Evolutionary conservation across 495 filamentous ascomycete species (phyloP), one percentile per base, ranked within the genome.

Genomic region (Podospora fimiseda): DNA sequence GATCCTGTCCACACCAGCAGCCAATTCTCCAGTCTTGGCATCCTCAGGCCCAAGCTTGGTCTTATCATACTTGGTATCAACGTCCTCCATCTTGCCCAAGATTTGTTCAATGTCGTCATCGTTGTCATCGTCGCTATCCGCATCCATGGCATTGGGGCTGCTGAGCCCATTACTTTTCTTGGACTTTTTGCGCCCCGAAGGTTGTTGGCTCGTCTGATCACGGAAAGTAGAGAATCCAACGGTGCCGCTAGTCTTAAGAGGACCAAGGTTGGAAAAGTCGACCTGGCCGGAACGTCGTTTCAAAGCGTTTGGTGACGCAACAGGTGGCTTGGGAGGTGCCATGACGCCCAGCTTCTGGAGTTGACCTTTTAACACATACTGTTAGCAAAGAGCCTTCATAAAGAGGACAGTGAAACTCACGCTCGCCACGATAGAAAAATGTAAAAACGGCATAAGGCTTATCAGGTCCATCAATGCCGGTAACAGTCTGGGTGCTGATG

Each of bases 401-500:
- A 36, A 11, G 33, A 37, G 41, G 18, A 16, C 16, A 24, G 44
- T 42, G 47, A 24, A 15, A 81, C 90, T 77, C 74, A 96, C 93
- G 84, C 69, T 95, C 88, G 64, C 94, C 93, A 50, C 93, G 81
- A 65, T 99, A 99, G 74, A 97, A 88, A 65, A 99, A 99, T 4
- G 95, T 95, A 67, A 99, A 99, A 9, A 87, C 85, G 1, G 93
- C 93, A 72, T 95, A 99, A 14, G 95, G 94, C 67, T 89, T 89
- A 50, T 96, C 90, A 20, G 90, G 88, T 0, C 87, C 84, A 69
- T 99, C 93, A 58, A 99, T 95, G n/a, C 93, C 93, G 19, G 91
- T 97, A 15, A 99, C 93, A 0, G 92, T 96, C 70, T 99, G 93
- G 0, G 94, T 97, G 61, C 90, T 96, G 63, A 99, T 97, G 8